These are phyloP conservation scores for Omphalotus guepiniiformis DNA, from an alignment of 768 basidiomycete genomes.

Conservation along the genomic window DNA sequence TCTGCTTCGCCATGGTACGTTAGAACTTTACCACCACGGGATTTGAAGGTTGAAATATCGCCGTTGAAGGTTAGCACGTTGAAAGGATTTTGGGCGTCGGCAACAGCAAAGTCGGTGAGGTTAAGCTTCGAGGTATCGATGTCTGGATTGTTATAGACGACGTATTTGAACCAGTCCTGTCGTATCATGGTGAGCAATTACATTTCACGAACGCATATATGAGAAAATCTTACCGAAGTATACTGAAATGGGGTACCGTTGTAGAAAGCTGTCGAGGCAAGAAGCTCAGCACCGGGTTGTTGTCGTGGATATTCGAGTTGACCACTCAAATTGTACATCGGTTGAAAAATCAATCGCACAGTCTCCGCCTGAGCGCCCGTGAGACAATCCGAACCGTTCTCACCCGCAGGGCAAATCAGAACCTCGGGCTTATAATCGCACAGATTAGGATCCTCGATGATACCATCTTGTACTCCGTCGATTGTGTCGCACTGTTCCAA, in stretches of 20 bases:
- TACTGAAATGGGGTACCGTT: background rate
- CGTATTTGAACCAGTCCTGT: slow-evolving; percentile 7
- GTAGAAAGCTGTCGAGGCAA: slow-evolving; percentile 7
- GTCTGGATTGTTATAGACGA: slow-evolving; percentile 4
- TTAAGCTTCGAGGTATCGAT: slow-evolving; percentile 1
- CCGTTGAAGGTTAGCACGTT: slow-evolving; percentile 12
- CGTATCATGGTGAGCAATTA: background rate
- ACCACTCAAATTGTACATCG: slow-evolving; percentile 11
- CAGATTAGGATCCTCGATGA: slow-evolving; percentile 15
- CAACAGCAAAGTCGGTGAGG: background rate
- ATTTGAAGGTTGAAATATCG: slow-evolving; percentile 11
- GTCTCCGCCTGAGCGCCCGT: slow-evolving; percentile 14
- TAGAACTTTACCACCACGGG: slow-evolving; percentile 17
- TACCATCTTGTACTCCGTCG: slow-evolving; percentile 17
- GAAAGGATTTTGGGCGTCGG: slow-evolving; percentile 4
- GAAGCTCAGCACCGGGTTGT: slow-evolving; percentile 13
- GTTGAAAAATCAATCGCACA: slow-evolving; percentile 11
- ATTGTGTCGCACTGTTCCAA: slow-evolving; percentile 19
- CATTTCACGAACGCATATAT: background rate
- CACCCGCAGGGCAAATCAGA: slow-evolving; percentile 10
- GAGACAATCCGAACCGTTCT: slow-evolving; percentile 9
- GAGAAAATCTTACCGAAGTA: background rate
- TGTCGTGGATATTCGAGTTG: slow-evolving; percentile 11
- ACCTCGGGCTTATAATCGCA: slow-evolving; percentile 17
- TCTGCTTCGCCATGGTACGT: slow-evolving; percentile 16